Conservation (phyloP, 352 stramenopile species). For the Paralagenidium karlingii region DNA sequence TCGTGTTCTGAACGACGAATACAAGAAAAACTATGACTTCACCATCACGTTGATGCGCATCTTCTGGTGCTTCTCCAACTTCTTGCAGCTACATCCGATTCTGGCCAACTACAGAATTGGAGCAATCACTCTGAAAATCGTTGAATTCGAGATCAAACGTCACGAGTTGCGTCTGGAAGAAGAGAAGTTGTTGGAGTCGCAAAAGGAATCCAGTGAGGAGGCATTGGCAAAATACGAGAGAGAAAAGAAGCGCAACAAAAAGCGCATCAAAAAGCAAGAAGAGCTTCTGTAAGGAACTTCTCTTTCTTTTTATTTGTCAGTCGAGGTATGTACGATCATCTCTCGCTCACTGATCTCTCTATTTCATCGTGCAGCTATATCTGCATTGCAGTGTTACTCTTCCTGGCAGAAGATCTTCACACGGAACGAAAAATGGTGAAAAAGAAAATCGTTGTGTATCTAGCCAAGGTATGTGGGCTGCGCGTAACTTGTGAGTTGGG, state of each 20-base stretch:
- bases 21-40: slow-evolving; percentile 91
- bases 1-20: slow-evolving; percentile 90
- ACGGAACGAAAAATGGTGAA: slow-evolving; percentile 95
- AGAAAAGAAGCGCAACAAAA: slow-evolving; percentile 79
- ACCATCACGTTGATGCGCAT: slow-evolving; percentile 91
- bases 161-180: slow-evolving; percentile 67
- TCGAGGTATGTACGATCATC: not conserved
- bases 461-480: slow-evolving; percentile 37
- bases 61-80: slow-evolving; percentile 93
- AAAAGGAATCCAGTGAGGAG: slow-evolving; percentile 11
- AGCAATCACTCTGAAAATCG: slow-evolving; percentile 88
- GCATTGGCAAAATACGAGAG: slow-evolving; percentile 53
- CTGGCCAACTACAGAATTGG: slow-evolving; percentile 91
- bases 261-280: slow-evolving; percentile 87
- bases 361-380: slow-evolving; percentile 31
- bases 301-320: not conserved
- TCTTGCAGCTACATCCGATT: slow-evolving; percentile 88
- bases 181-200: slow-evolving; percentile 33
- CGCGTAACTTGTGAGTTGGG: not conserved
- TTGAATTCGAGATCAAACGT: slow-evolving; percentile 91
- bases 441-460: slow-evolving; percentile 74
- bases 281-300: slow-evolving; percentile 67
- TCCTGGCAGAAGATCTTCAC: slow-evolving; percentile 89
- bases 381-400: slow-evolving; percentile 89
- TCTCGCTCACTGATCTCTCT: not conserved